Conservation (phyloP, 169 alveolate genomes). For the Cryptosporidium ryanae region DNA sequence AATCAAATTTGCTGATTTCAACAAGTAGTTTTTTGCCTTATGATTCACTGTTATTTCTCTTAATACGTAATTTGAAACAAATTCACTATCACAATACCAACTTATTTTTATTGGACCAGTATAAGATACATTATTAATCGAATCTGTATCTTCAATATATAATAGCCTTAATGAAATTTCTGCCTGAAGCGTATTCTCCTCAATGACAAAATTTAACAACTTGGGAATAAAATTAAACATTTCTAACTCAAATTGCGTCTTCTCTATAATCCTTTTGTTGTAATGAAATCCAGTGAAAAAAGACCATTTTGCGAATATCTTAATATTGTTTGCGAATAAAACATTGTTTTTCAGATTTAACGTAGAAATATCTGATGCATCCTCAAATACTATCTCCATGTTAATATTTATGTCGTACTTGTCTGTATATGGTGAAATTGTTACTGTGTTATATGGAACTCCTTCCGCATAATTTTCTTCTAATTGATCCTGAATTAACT, state of each 20-base stretch:
- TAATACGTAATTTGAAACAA: constrained; percentile 22
- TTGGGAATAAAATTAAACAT: constrained; percentile 66
- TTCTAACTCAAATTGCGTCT: constrained; percentile 35
- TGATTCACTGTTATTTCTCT: constrained; percentile 17
- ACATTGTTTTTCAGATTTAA: constrained; percentile 5
- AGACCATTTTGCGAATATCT: constrained; percentile 45
- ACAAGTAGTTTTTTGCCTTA: constrained; percentile 38
- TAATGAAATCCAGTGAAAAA: constrained; percentile 40
- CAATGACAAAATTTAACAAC: constrained; percentile 20
- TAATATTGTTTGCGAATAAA: constrained; percentile 3
- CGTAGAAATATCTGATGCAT: background rate
- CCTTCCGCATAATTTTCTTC: background rate
- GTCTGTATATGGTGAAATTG: constrained; percentile 67
- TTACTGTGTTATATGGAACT: constrained; percentile 29
- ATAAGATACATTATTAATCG: constrained; percentile 14
- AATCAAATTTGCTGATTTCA: constrained; percentile 39
- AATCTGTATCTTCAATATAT: constrained; percentile 10
- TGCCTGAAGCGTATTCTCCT: constrained; percentile 43
- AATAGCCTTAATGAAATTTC: constrained; percentile 32
- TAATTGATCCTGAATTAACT: background rate
- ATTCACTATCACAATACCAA: constrained; percentile 62
- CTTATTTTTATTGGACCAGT: constrained; percentile 53
- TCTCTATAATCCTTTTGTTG: constrained; percentile 18
- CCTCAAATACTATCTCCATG: constrained; percentile 7
- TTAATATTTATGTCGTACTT: constrained; percentile 11